Conservation (phyloP, 2,329 filamentous ascomycete genomes). For the Cladosporium sp. region DNA sequence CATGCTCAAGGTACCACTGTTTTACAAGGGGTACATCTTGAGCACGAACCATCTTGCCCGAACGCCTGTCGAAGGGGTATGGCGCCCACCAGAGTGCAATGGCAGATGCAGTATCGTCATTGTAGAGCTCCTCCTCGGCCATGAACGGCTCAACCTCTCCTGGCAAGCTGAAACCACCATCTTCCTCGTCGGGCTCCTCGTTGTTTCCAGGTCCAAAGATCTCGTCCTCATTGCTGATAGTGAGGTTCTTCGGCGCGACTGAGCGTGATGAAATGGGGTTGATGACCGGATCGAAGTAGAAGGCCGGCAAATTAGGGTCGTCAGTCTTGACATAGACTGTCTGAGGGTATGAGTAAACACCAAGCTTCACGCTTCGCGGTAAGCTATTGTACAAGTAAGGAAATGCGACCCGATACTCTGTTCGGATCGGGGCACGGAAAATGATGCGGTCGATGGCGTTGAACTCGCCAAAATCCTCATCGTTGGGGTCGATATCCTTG, state of each 20-base stretch:
- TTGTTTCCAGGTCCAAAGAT: constrained; percentile 79
- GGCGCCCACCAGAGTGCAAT: constrained; percentile 98
- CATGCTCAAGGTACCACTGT: constrained; percentile 97
- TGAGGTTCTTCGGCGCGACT: constrained; percentile 91
- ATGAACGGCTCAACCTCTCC: constrained; percentile 80
- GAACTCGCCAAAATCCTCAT: constrained; percentile 99
- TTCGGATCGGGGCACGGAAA: constrained; percentile 89
- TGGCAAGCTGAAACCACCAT: constrained; percentile 66
- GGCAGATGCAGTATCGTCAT: constrained; percentile 80
- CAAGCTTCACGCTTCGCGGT: constrained; percentile 85
- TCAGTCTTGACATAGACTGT: constrained; percentile 85
- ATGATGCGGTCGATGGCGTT: constrained; percentile 99
- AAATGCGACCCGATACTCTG: constrained; percentile 90
- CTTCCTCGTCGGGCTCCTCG: constrained; percentile 63
- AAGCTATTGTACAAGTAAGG: constrained; percentile 96
- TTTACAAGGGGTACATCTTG: constrained; percentile 97
- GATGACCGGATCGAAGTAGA: constrained; percentile 96
- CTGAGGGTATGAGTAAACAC: constrained; percentile 92
- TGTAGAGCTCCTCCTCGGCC: constrained; percentile 82
- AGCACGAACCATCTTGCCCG: constrained; percentile 91
- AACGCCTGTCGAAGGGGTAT: constrained; percentile 89
- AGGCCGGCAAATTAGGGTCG: constrained; percentile 83
- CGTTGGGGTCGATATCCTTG: constrained; percentile 97
- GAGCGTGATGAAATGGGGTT: constrained; percentile 95
- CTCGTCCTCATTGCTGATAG: constrained; percentile 85